Evolutionary conservation across 1,284 basidiomycete species (phyloP).

Genomic region (Cutaneotrichosporon dermatis): DNA sequence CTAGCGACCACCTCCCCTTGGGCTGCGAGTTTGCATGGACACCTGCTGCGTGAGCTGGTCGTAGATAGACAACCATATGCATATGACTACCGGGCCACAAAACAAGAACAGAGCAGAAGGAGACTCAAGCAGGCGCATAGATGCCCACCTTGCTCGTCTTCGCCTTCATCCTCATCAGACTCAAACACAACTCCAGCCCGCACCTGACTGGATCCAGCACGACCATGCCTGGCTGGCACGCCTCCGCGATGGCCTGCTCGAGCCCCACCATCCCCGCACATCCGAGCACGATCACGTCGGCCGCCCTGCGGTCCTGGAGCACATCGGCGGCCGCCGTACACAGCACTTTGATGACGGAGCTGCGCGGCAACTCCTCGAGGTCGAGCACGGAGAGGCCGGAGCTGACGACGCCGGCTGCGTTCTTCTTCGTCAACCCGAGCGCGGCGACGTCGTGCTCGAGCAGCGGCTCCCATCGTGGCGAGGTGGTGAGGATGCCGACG

Average conservation of each 20-base stretch:
- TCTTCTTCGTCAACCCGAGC: slow-evolving; percentile 30
- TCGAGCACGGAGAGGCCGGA: slow-evolving; percentile 52
- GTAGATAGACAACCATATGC: no score
- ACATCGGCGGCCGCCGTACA: slow-evolving; percentile 30
- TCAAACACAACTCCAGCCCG: slow-evolving; percentile 37
- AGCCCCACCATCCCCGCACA: slow-evolving; percentile 56
- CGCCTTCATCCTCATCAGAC: slow-evolving; percentile 25
- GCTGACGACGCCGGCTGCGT: slow-evolving; percentile 51
- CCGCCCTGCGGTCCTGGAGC: slow-evolving; percentile 40
- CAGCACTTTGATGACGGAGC: slow-evolving; percentile 48
- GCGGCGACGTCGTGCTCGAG: slow-evolving; percentile 47
- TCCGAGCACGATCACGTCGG: slow-evolving; percentile 52
- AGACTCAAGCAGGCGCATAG: slow-evolving; percentile 11
- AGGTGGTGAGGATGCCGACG: slow-evolving; percentile 56
- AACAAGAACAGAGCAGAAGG: no score
- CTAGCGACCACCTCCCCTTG: slow-evolving; percentile 82
- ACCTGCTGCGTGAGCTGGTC: no score
- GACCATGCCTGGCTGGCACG: slow-evolving; percentile 34
- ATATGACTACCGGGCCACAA: no score
- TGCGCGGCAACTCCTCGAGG: slow-evolving; percentile 47
- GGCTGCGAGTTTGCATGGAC: slow-evolving; percentile 45
- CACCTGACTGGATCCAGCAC: slow-evolving; percentile 53
- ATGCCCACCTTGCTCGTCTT: slow-evolving; percentile 33
- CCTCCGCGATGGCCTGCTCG: slow-evolving; percentile 46
- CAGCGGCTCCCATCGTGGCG: slow-evolving; percentile 51